These are phyloP conservation scores for Mycena polygramma DNA, from an alignment of 768 basidiomycete species.

Conservation along the genomic window DNA sequence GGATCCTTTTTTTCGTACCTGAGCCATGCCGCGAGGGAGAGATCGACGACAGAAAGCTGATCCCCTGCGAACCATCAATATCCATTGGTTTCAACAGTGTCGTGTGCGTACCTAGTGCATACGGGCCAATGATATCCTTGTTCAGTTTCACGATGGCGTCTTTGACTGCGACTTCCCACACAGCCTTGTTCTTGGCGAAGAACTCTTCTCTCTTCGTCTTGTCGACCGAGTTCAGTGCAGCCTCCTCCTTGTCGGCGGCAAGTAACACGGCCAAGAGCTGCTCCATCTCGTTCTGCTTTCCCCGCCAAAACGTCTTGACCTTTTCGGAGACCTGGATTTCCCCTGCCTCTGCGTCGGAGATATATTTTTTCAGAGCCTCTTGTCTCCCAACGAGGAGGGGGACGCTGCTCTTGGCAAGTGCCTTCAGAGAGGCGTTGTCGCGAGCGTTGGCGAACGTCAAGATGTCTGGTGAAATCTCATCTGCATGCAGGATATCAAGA, in stretches of 20 bases:
- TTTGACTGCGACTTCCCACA: slow-evolving; percentile 67
- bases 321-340: slow-evolving; percentile 70
- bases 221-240: slow-evolving; percentile 55
- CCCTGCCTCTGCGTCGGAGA: slow-evolving; percentile 65
- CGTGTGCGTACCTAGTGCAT: slow-evolving; percentile 65
- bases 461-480: slow-evolving; percentile 71
- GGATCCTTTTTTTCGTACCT: slow-evolving; percentile 1
- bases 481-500: slow-evolving; percentile 73
- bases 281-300: slow-evolving; percentile 62
- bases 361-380: slow-evolving; percentile 61
- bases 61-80: slow-evolving; percentile 65
- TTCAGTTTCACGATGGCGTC: slow-evolving; percentile 62
- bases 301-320: slow-evolving; percentile 72
- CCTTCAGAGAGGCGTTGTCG: slow-evolving; percentile 63
- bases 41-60: slow-evolving; percentile 84
- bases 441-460: slow-evolving; percentile 73
- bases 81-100: background rate
- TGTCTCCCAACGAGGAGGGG: slow-evolving; percentile 62
- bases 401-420: slow-evolving; percentile 57
- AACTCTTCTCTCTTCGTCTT: slow-evolving; percentile 61
- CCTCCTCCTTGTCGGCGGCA: slow-evolving; percentile 55
- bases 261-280: slow-evolving; percentile 60
- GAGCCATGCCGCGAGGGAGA: slow-evolving; percentile 86
- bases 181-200: slow-evolving; percentile 60
- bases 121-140: slow-evolving; percentile 74